Base-by-base conservation (phyloP, 805 yeast genomes). In the Wickerhamiella slavikovae region DNA sequence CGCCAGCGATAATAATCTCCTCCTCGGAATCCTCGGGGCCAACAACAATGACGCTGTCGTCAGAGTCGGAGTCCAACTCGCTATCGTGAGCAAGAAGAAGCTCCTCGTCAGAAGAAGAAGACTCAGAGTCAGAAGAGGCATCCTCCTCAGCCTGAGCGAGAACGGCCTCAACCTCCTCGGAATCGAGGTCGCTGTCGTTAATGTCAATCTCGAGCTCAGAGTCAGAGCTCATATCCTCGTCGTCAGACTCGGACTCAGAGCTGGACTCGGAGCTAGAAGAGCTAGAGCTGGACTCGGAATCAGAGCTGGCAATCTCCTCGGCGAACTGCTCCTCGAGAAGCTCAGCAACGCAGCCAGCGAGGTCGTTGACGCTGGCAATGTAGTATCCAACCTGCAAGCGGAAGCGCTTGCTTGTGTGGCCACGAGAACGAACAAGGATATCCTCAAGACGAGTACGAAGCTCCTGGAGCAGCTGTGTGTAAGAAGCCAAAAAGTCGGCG, bases 311-410 rank as follows among this genome's bases (percentile, higher is more conserved):
- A 15, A 36, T 27, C 23, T 27, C 37, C 28, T 32, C 35, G 16
- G 30, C 39, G 26, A 32, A 28, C 32, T 37, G 36, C 24, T 34
- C 38, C 35, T 39, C 41, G 24, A 42, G 40, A 22, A 38, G 36
- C 38, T 39, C 43, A 16, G 39, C 35, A 24, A 43, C 38, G 29
- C 34, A 33, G 31, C 32, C 34, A 18, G 39, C 31, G 16, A 35
- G 30, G 22, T 38, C 45, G 36, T 32, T 32, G 31, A 38, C 37
- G 30, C 33, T 36, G 22, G 40, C 42, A 27, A 41, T 37, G 40
- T 41, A 41, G 30, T 32, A 40, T n/a, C 43, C 44, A 10, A 43
- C 35, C n/a, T 40, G 42, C 36, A 39, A 35, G 25, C 47, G 43
- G 41, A 43, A 39, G 23, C 35, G 32, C 32, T 35, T 35, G 40